Conservation (phyloP, 192 early-diverging fungal genomes). For the Gamsiella multidivaricata region DNA sequence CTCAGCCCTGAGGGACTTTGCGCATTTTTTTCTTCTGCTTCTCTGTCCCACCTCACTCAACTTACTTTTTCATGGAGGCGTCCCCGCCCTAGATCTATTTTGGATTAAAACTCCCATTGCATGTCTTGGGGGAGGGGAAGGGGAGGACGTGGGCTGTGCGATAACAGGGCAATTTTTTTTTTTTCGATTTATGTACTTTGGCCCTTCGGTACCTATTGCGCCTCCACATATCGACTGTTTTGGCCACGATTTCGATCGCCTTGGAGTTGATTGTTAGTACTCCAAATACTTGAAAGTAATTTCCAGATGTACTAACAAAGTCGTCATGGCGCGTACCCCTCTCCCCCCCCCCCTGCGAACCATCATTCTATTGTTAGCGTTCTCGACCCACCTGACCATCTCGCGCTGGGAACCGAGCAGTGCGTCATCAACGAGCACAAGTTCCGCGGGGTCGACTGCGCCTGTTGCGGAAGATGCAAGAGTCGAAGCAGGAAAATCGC, state of each 20-base stretch:
- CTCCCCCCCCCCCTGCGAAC: too few species aligned
- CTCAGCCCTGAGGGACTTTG: background rate
- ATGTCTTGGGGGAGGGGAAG: background rate
- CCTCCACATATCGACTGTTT: too few species aligned
- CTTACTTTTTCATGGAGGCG: too few species aligned
- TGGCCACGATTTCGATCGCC: too few species aligned
- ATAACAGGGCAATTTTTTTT: slow-evolving; percentile 1
- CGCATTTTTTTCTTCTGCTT: background rate
- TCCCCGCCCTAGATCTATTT: too few species aligned
- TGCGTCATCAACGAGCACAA: background rate
- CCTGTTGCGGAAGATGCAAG: background rate
- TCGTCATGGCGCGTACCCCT: too few species aligned
- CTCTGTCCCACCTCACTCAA: background rate
- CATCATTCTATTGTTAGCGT: slow-evolving; percentile 32
- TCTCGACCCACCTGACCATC: slow-evolving; percentile 42
- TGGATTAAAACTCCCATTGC: background rate
- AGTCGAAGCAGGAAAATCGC: background rate
- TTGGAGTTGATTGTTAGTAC: too few species aligned
- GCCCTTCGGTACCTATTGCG: too few species aligned
- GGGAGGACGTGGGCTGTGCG: slow-evolving; percentile 2
- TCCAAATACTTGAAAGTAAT: too few species aligned
- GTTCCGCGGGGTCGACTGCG: background rate
- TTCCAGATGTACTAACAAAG: too few species aligned
- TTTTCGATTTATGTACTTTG: too few species aligned
- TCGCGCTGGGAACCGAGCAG: slow-evolving; percentile 44